A percentile compares a stretch with the other conserved stretches of the same genome.
These are phyloP conservation scores for Primulina huaijiensis DNA, from an alignment of 257 asterid genomes.

Conservation along the genomic window DNA sequence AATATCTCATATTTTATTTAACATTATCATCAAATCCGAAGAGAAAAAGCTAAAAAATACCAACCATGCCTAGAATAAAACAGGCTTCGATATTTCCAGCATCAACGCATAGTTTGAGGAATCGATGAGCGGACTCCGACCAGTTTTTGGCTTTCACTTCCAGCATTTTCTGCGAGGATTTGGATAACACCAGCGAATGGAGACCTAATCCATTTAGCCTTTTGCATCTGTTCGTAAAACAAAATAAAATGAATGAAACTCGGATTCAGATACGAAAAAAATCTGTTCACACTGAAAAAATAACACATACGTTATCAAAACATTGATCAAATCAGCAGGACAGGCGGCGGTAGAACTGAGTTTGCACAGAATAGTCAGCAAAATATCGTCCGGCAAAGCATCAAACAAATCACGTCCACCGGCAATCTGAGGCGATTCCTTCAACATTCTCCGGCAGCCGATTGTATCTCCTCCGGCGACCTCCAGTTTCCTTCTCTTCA, in stretches of 20 bases:
- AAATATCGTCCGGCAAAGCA: constrained; percentile 74
- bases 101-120: constrained; percentile 74
- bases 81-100: constrained; percentile 75
- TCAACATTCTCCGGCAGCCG: constrained; percentile 35
- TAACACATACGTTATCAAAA: constrained; percentile 55
- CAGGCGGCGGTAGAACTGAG: constrained; percentile 54
- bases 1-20: background rate
- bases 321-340: constrained; percentile 65
- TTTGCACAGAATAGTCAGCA: constrained; percentile 50
- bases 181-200: constrained; percentile 54
- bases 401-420: constrained; percentile 48
- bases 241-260: constrained; percentile 4
- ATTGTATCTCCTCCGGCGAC: constrained; percentile 22
- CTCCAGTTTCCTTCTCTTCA: constrained; percentile 31
- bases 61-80: constrained; percentile 80
- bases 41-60: constrained; percentile 10
- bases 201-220: constrained; percentile 60
- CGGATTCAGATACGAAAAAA: constrained; percentile 5
- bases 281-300: background rate
- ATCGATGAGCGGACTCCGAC: constrained; percentile 79
- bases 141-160: constrained; percentile 60
- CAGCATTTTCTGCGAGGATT: constrained; percentile 49
- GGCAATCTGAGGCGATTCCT: constrained; percentile 27
- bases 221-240: constrained; percentile 56
- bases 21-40: background rate